Conservation (phyloP, 2,329 filamentous ascomycete species). For the Zasmidium angulare region DNA sequence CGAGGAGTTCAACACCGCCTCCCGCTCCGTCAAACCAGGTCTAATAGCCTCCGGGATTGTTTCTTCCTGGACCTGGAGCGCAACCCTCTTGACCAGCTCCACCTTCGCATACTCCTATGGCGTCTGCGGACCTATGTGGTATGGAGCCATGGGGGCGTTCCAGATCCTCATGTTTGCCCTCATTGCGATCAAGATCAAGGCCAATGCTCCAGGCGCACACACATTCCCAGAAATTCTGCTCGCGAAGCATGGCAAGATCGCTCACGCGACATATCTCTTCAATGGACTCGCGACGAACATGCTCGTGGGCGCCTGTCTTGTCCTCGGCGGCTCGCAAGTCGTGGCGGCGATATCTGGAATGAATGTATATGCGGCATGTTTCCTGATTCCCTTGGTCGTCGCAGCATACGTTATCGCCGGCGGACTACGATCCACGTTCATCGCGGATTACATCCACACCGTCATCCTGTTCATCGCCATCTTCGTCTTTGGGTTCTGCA, state of each 20-base stretch:
- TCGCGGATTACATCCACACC: slow-evolving; percentile 42
- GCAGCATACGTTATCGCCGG: slow-evolving; percentile 39
- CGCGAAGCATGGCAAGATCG: slow-evolving; percentile 36
- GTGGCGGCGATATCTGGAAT: slow-evolving; percentile 46
- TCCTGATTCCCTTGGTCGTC: slow-evolving; percentile 44
- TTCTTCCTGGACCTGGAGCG: slow-evolving; percentile 71
- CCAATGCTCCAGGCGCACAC: slow-evolving; percentile 42
- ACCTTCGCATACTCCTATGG: slow-evolving; percentile 41
- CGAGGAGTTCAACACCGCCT: slow-evolving; percentile 88
- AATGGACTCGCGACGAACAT: slow-evolving; percentile 47
- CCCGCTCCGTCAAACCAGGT: slow-evolving; percentile 81
- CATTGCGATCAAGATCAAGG: slow-evolving; percentile 45
- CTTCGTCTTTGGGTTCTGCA: slow-evolving; percentile 46
- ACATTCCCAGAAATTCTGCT: slow-evolving; percentile 46
- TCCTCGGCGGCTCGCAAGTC: slow-evolving; percentile 47
- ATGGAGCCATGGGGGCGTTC: slow-evolving; percentile 45
- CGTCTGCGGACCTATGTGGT: slow-evolving; percentile 41
- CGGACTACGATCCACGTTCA: slow-evolving; percentile 45
- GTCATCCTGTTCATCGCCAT: slow-evolving; percentile 46
- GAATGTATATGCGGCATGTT: slow-evolving; percentile 47
- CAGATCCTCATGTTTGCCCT: slow-evolving; percentile 48
- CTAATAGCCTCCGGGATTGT: slow-evolving; percentile 84
- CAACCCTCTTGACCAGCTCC: slow-evolving; percentile 35
- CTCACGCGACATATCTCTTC: slow-evolving; percentile 34
- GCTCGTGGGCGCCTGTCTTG: slow-evolving; percentile 44